Conservation (phyloP, 2,329 filamentous ascomycete genomes). For the Clarireedia paspali region DNA sequence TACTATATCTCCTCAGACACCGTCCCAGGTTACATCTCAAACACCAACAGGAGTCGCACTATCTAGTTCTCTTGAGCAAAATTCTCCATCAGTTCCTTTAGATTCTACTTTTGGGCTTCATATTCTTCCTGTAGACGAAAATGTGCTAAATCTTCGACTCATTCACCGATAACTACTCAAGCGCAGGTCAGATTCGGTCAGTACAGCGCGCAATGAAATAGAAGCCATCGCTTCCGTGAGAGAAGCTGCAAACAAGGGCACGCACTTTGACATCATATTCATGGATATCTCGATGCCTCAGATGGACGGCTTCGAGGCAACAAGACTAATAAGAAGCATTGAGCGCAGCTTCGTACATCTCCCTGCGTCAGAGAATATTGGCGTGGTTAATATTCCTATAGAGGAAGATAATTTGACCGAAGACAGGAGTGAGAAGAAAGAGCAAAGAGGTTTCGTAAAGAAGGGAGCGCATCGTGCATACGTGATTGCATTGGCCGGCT, state of each 20-base stretch:
- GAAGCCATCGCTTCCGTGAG: constrained; percentile 31
- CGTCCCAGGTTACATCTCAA: too few species aligned
- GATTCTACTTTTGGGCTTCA: neutral
- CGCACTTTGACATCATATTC: constrained; percentile 34
- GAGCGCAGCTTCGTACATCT: too few species aligned
- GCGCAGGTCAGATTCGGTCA: constrained; percentile 26
- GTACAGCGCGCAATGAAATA: constrained; percentile 36
- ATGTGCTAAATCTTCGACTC: constrained; percentile 32
- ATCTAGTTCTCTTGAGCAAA: neutral
- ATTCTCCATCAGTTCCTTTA: neutral
- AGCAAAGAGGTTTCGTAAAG: neutral
- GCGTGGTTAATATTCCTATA: too few species aligned
- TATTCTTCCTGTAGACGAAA: constrained; percentile 32
- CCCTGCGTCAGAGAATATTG: too few species aligned
- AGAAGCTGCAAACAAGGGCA: constrained; percentile 14
- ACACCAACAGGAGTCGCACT: constrained; percentile 12
- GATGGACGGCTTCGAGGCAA: constrained; percentile 42
- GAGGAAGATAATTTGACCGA: neutral
- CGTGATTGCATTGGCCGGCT: constrained; percentile 44
- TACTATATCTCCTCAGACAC: too few species aligned
- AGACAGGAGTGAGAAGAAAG: neutral
- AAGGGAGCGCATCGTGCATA: constrained; percentile 25
- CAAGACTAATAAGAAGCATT: constrained; percentile 35
- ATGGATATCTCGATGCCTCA: constrained; percentile 50
- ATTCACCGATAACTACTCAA: constrained; percentile 25